Evolutionary conservation across 1,284 basidiomycete species (phyloP), one percentile per base, ranked within the genome.

Genomic region (Naganishia albida): DNA sequence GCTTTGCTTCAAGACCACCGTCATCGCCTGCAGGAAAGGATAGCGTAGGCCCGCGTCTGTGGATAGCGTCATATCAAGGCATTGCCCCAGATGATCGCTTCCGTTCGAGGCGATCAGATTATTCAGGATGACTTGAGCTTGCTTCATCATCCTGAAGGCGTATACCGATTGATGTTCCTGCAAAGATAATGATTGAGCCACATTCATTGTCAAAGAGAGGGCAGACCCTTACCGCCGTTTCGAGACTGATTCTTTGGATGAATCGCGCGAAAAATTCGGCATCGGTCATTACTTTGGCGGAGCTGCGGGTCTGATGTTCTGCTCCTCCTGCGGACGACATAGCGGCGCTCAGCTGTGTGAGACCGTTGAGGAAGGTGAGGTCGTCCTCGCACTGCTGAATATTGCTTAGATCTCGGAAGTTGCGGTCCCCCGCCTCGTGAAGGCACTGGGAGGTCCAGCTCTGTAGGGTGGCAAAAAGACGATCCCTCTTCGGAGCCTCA

Each of bases 381-480:
- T 60, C 57, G 57, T 60, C 57, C 38, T 60, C 57, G 15, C 57
- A 60, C 34, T 60, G 57, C 57, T 60, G 57, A 16, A 50, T 42
- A 50, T 50, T 38, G 57, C 46, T 42, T 15, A 60, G 57, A 40
- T 60, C 39, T 7, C 57, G 57, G 23, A 60, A 60, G 57, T 50
- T 60, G 38, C 46, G 20, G 25, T 60, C 46, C 7, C 57, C 57
- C 8, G 46, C 38, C 25, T 60, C 57, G 18, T 60, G 39, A 6
- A 60, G 16, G 4, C 46, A 34, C 12, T 60, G 57, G 26, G 57
- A 60, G 2, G 57, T 60, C 57, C 57, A 60, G 57, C 57, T 60
- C 34, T 50, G 46, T 13, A 60, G 10, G 30, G 49, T 60, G n/a
- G 46, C 28, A 20, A 60, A 60, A 2, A 60, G 34, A 18, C 57